These are phyloP conservation scores for Mucor saturninus DNA, from an alignment of 371 early-diverging fungal genomes.

Conservation along the genomic window DNA sequence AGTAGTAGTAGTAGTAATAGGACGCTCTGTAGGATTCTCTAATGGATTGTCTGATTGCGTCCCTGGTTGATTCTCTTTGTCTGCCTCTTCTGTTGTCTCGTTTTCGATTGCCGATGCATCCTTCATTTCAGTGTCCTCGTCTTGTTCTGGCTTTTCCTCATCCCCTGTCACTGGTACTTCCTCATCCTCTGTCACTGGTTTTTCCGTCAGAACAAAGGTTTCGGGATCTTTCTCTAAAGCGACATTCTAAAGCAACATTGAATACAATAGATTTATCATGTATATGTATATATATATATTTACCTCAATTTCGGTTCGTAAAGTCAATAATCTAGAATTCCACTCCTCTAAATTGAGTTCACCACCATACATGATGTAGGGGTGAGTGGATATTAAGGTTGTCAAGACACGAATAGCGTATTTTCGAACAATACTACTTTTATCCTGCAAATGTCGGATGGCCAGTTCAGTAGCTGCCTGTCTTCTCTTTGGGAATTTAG, in stretches of 20 bases:
- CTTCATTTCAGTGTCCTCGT: constrained; percentile 19
- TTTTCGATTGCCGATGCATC: constrained; percentile 18
- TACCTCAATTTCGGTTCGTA: constrained; percentile 71
- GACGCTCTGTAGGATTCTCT: neutral
- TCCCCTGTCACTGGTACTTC: neutral
- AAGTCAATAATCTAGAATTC: constrained; percentile 61
- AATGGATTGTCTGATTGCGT: constrained; percentile 10
- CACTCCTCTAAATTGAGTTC: constrained; percentile 73
- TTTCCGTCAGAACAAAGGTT: constrained; percentile 7
- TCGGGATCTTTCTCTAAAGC: constrained; percentile 20
- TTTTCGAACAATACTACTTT: constrained; percentile 86
- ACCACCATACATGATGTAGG: constrained; percentile 89
- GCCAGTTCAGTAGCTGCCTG: constrained; percentile 71
- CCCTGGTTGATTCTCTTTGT: constrained; percentile 23
- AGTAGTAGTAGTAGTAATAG: neutral
- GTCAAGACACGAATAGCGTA: constrained; percentile 86
- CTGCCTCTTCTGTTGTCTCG: constrained; percentile 22
- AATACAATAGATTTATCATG: neutral
- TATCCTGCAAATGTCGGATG: constrained; percentile 87
- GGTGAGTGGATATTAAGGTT: constrained; percentile 82
- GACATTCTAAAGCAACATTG: constrained; percentile 6
- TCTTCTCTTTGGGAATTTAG: constrained; percentile 86
- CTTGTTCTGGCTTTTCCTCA: neutral
- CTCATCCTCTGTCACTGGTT: constrained; percentile 2
- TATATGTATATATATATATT: neutral